Evolutionary conservation across 495 filamentous ascomycete species (phyloP).

Genomic region (Tuber microsphaerosporum): DNA sequence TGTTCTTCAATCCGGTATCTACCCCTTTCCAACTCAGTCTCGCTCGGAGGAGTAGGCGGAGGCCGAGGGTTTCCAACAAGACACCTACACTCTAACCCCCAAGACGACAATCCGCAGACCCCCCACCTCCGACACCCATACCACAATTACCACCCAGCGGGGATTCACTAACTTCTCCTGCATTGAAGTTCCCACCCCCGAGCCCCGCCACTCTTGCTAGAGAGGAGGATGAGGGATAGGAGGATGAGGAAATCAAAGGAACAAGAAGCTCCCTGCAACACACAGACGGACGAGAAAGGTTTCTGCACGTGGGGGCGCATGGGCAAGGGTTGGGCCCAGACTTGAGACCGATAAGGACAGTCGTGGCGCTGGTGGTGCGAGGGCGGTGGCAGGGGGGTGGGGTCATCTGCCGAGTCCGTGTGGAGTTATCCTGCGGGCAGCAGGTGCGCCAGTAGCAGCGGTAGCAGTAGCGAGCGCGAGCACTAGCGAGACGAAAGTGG

Average conservation of each 20-base stretch:
- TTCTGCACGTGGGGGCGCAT: slow-evolving; percentile 3
- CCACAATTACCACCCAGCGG: not conserved
- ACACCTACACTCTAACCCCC: not conserved
- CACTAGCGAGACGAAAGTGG: too few species aligned
- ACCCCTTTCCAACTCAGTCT: slow-evolving; percentile 5
- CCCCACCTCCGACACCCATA: slow-evolving; percentile 13
- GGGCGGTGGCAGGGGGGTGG: slow-evolving; percentile 15
- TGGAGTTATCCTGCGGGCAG: slow-evolving; percentile 6
- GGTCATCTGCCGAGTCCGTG: slow-evolving; percentile 34
- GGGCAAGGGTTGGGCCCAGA: slow-evolving; percentile 31
- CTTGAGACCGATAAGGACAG: slow-evolving; percentile 15
- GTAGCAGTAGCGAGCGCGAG: slow-evolving; percentile 38
- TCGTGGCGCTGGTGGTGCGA: not conserved
- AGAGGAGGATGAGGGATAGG: too few species aligned
- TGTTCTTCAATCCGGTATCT: slow-evolving; percentile 41
- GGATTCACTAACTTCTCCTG: slow-evolving; percentile 43
- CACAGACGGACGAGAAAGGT: slow-evolving; percentile 15
- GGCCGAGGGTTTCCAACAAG: not conserved
- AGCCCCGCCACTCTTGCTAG: too few species aligned
- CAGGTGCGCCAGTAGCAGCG: too few species aligned
- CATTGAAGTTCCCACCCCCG: too few species aligned
- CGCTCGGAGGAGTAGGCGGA: not conserved
- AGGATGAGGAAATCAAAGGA: too few species aligned
- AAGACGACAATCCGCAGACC: slow-evolving; percentile 32
- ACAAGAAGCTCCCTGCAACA: slow-evolving; percentile 1